Evolutionary conservation across 306 rosid genomes (phyloP), one percentile per base, ranked within the genome.

Genomic region (Casuarina cunninghamiana): DNA sequence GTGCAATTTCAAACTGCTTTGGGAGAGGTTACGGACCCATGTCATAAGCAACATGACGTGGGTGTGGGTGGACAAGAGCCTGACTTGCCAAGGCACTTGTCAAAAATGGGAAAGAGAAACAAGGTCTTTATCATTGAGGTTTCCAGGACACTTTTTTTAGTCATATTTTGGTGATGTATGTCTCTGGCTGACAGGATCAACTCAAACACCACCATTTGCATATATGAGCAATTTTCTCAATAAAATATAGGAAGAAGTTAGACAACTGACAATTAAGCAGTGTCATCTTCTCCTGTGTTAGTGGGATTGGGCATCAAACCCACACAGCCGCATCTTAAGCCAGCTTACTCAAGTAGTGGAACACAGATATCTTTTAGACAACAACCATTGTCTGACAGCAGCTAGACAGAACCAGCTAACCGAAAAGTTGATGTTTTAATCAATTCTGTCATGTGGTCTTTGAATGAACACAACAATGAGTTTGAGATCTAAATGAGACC

Each of bases 401-500:
- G 16, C 50, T 66, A 17, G 21, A 11, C n/a, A 6, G 37, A 66
- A 32, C 71, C 15, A 8, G 48, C 35, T 16, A 42, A 66, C 49
- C 50, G 3, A 26, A 66, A 66, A 61, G 46, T 63, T 71, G 19
- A 48, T 58, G 44, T 35, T 62, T 65, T 69, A 70, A 35, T 54
- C 54, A 81, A 69, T 41, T 67, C 32, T 57, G 55, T 62, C 53
- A 44, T 74, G 53, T 48, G 69, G 5, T 70, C 37, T 63, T 75
- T 49, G 39, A 10, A n/a, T 45, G 41, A 81, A 58, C 49, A 61
- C 45, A 71, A 57, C 42, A 55, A 58, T 51, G 55, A 83, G 73
- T 60, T 60, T 46, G 73, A 42, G 57, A 77, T 78, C 65, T 62
- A 85, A 81, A 79, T 39, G 81, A 85, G 79, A 92, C 98, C 98